Evolutionary conservation across 345 rosid species (phyloP).

Genomic region (Hypericum androsaemum): DNA sequence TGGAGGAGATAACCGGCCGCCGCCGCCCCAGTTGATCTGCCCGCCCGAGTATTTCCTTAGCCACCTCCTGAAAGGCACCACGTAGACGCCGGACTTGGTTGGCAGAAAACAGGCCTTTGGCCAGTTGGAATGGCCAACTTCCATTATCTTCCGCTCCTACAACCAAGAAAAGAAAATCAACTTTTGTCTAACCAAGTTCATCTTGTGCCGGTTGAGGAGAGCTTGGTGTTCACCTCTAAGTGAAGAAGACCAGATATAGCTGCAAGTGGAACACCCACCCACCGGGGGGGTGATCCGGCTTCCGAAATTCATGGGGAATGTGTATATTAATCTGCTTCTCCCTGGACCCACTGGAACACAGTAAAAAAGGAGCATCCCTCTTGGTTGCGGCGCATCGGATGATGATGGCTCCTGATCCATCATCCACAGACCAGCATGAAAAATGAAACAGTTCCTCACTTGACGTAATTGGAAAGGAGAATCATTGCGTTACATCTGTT

Average conservation of each 20-base stretch:
- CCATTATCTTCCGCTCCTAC: conserved; percentile 7
- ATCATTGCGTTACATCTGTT: too few species aligned
- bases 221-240: conserved; percentile 1
- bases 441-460: neutral
- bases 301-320: conserved; percentile 1
- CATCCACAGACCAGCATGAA: neutral
- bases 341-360: conserved; percentile 9
- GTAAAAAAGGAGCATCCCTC: conserved; percentile 1
- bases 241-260: conserved; percentile 9
- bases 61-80: conserved; percentile 7
- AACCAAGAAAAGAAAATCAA: too few species aligned
- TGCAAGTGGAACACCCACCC: conserved; percentile 1
- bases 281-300: neutral
- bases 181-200: too few species aligned
- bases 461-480: neutral
- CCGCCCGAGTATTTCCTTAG: conserved; percentile 3
- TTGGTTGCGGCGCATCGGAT: neutral
- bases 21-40: conserved; percentile 1
- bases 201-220: too few species aligned
- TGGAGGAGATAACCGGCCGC: conserved; percentile 3
- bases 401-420: neutral
- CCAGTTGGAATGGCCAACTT: conserved; percentile 8
- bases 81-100: neutral
- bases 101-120: conserved; percentile 5
- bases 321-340: conserved; percentile 7